These are phyloP conservation scores for Lactarius quietus DNA, from an alignment of 768 basidiomycete species.

Conservation along the genomic window DNA sequence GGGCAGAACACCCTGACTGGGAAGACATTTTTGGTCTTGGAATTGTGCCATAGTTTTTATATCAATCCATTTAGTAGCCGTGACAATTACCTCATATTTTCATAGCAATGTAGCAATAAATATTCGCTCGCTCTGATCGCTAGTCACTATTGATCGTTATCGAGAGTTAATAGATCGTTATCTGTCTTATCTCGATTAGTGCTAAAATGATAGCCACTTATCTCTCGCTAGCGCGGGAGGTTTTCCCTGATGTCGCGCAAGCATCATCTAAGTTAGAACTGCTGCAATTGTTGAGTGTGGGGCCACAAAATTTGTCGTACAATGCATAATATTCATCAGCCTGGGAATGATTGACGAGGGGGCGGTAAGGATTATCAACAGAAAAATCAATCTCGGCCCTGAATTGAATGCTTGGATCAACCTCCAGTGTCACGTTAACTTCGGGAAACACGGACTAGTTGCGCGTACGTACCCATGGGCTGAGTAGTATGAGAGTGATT, in stretches of 20 bases:
- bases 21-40: too few species aligned
- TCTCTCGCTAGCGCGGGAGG: too few species aligned
- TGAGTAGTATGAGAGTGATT: slow-evolving; percentile 14
- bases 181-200: slow-evolving; percentile 36
- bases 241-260: slow-evolving; percentile 46
- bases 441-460: slow-evolving; percentile 40
- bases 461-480: slow-evolving; percentile 34
- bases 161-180: too few species aligned
- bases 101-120: too few species aligned
- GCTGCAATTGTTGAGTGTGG: slow-evolving; percentile 45
- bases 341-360: slow-evolving; percentile 7
- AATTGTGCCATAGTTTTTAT: too few species aligned
- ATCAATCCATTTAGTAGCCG: too few species aligned
- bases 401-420: slow-evolving; percentile 40
- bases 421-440: background rate
- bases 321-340: background rate
- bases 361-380: slow-evolving; percentile 36
- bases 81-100: too few species aligned
- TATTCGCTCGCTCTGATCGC: too few species aligned
- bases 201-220: too few species aligned
- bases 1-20: too few species aligned
- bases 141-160: too few species aligned
- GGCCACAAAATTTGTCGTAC: slow-evolving; percentile 37
- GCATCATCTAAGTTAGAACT: slow-evolving; percentile 42
- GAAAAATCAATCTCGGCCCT: slow-evolving; percentile 49